phyloP scores from a whole-genome alignment of 2,329 filamentous ascomycete species.

The Beauveria scarabaeidicola region DNA sequence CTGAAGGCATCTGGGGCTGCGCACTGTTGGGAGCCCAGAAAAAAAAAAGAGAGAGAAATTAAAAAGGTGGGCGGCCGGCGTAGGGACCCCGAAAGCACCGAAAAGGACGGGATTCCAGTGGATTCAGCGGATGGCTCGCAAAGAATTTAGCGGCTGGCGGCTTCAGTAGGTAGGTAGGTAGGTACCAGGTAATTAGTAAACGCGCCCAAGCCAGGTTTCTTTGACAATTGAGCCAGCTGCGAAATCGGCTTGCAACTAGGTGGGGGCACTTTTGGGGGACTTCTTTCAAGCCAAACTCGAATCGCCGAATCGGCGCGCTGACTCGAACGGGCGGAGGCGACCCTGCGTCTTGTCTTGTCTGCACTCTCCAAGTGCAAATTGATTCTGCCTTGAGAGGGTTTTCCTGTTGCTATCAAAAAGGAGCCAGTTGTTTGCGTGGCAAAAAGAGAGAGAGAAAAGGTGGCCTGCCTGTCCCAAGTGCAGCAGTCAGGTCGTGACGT shows the following conservation, averaged over 20 bases:
- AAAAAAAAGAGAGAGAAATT: background rate
- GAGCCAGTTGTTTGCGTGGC: background rate
- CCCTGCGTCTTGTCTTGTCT: background rate
- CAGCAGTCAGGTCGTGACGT: background rate
- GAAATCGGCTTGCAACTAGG: background rate
- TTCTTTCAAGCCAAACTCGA: background rate
- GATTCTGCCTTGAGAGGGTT: background rate
- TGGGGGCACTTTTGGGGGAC: background rate
- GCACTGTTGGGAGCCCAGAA: background rate
- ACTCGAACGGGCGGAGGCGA: slow-evolving; percentile 3
- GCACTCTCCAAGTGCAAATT: background rate
- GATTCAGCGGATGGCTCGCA: background rate
- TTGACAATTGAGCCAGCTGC: background rate
- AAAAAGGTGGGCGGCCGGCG: background rate
- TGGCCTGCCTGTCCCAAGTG: background rate
- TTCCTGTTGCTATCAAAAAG: background rate
- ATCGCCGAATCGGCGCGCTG: background rate
- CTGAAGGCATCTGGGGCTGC: slow-evolving; percentile 8
- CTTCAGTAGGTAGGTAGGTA: no score
- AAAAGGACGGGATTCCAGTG: background rate
- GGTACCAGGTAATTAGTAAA: no score
- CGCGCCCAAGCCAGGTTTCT: no score
- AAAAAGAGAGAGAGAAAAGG: background rate
- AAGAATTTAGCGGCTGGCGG: background rate
- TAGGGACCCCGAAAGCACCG: slow-evolving; percentile 1